phyloP scores from a whole-genome alignment of 768 basidiomycete species.

The Boletus huronensis region DNA sequence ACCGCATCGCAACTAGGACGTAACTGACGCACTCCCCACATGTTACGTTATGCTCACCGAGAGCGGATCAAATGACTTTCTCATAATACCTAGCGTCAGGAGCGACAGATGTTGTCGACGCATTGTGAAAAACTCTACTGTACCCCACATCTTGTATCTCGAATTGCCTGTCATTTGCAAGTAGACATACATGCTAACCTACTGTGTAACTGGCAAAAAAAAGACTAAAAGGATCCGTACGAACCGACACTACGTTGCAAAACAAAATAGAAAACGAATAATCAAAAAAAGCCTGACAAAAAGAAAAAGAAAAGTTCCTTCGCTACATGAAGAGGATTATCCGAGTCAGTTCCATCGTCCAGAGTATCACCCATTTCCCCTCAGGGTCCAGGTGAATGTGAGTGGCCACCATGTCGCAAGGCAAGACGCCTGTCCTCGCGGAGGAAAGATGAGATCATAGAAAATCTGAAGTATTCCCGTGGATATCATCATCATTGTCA shows the following conservation, averaged over 20 bases:
- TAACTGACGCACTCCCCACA: background rate
- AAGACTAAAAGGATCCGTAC: slow-evolving; percentile 25
- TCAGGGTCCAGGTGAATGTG: slow-evolving; percentile 1
- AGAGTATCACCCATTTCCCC: slow-evolving; percentile 3
- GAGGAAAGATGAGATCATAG: slow-evolving; percentile 20
- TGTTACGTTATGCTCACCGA: background rate
- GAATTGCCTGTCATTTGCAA: slow-evolving; percentile 8
- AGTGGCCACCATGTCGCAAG: slow-evolving; percentile 4
- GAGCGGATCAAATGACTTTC: background rate
- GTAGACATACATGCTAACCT: slow-evolving; percentile 4
- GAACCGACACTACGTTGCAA: slow-evolving; percentile 19
- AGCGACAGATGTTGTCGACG: too few species aligned
- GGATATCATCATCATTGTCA: slow-evolving; percentile 25
- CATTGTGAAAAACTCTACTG: too few species aligned
- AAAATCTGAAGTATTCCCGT: slow-evolving; percentile 19
- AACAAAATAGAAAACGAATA: slow-evolving; percentile 33
- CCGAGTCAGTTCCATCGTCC: slow-evolving; percentile 28
- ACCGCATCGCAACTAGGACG: background rate
- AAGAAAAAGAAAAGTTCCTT: slow-evolving; percentile 10
- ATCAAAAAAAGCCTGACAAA: slow-evolving; percentile 16
- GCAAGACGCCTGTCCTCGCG: slow-evolving; percentile 8
- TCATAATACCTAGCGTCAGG: too few species aligned
- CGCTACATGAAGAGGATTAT: slow-evolving; percentile 27
- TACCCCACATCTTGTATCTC: background rate
- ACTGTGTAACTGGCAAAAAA: slow-evolving; percentile 7